These are phyloP conservation scores for Emericellopsis terricola DNA, from an alignment of 495 filamentous ascomycete species.

Conservation along the genomic window DNA sequence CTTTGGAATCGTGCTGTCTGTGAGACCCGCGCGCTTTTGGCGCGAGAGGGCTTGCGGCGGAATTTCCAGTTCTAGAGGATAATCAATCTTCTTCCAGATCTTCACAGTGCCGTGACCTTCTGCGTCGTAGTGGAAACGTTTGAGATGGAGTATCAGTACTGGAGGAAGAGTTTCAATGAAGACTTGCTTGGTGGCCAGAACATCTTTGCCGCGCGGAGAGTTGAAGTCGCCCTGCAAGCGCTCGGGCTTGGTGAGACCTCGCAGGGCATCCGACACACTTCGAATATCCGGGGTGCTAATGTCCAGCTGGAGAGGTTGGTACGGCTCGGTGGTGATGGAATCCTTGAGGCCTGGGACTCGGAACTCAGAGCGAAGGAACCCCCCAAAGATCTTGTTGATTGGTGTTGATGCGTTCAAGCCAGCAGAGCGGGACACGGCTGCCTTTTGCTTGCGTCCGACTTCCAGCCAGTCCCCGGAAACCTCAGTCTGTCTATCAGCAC, in stretches of 20 bases:
- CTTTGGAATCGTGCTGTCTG: constrained; percentile 43
- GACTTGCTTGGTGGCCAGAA: constrained; percentile 75
- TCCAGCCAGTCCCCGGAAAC: constrained; percentile 63
- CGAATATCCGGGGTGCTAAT: constrained; percentile 71
- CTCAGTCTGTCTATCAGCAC: constrained; percentile 19
- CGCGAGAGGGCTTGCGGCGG: constrained; percentile 81
- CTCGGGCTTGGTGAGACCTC: constrained; percentile 65
- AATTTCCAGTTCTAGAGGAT: constrained; percentile 86
- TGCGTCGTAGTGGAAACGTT: constrained; percentile 91
- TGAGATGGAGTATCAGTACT: constrained; percentile 85
- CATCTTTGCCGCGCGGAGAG: constrained; percentile 57
- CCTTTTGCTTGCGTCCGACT: constrained; percentile 80
- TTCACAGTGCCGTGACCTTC: constrained; percentile 77
- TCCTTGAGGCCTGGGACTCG: constrained; percentile 72
- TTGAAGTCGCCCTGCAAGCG: constrained; percentile 76
- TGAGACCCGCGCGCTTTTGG: constrained; percentile 42
- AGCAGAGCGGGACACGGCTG: constrained; percentile 74
- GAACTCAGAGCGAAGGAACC: constrained; percentile 77
- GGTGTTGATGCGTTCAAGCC: constrained; percentile 61
- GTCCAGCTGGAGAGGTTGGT: constrained; percentile 86
- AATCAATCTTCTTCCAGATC: constrained; percentile 96
- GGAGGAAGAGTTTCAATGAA: constrained; percentile 88
- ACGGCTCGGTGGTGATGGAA: constrained; percentile 83
- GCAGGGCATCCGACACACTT: constrained; percentile 84
- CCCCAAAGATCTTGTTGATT: constrained; percentile 86